phyloP scores from a whole-genome alignment of 768 basidiomycete species.

The Lentinula detonsa region DNA sequence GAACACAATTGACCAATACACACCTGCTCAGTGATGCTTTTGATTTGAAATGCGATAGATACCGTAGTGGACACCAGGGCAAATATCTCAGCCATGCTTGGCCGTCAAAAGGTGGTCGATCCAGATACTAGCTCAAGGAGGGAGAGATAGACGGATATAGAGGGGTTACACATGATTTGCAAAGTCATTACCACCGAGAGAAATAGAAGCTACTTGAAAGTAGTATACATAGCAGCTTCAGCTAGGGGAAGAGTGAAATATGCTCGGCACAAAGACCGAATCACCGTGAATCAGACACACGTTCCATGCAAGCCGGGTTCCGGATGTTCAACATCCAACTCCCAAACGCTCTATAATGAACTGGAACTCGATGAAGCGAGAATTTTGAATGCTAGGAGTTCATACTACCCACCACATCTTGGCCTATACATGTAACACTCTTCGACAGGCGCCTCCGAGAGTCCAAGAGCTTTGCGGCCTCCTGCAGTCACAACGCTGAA shows the following conservation, averaged over 20 bases:
- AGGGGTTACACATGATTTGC: conserved; percentile 11
- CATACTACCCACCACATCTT: no score
- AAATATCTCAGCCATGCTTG: neutral
- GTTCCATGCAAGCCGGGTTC: no score
- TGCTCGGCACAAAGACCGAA: neutral
- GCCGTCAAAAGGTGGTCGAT: neutral
- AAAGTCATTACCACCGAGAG: neutral
- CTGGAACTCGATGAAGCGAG: no score
- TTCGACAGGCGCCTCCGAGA: no score
- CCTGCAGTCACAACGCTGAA: no score
- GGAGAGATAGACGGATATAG: conserved; percentile 8
- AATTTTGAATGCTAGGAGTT: no score
- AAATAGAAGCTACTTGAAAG: neutral
- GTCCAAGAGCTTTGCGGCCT: no score
- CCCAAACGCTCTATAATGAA: no score
- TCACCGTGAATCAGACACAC: neutral
- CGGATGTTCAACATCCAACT: no score
- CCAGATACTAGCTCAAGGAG: neutral
- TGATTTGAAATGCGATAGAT: conserved; percentile 1
- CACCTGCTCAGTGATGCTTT: conserved; percentile 1
- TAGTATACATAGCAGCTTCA: neutral
- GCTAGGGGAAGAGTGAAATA: neutral
- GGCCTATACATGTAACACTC: no score
- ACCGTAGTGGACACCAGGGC: neutral
- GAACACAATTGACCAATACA: neutral